These are phyloP conservation scores for Pseudotulostoma volvatum DNA, from an alignment of 495 filamentous ascomycete species.

Conservation along the genomic window DNA sequence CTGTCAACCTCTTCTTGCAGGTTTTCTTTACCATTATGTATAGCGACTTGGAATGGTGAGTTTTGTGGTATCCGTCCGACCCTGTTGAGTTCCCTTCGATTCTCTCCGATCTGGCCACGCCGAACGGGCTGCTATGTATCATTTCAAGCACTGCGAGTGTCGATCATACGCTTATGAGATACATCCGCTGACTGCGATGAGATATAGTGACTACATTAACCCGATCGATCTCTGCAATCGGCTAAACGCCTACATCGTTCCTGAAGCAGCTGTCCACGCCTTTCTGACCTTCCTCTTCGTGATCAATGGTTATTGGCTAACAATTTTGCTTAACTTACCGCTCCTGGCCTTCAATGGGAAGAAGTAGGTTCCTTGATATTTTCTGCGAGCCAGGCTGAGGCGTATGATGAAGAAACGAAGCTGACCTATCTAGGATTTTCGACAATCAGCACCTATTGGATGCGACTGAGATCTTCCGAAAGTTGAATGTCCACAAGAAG, in stretches of 20 bases:
- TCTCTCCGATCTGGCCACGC: too few species aligned
- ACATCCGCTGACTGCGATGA: slow-evolving; percentile 2
- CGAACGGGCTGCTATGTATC: too few species aligned
- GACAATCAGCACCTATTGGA: slow-evolving; percentile 95
- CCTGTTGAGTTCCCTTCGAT: background rate
- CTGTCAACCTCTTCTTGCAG: slow-evolving; percentile 98
- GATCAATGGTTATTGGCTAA: slow-evolving; percentile 97
- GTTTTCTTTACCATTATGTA: slow-evolving; percentile 99
- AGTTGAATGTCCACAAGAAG: slow-evolving; percentile 98
- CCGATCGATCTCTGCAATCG: slow-evolving; percentile 99
- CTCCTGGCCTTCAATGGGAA: slow-evolving; percentile 88
- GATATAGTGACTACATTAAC: slow-evolving; percentile 91
- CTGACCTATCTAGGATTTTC: slow-evolving; percentile 52
- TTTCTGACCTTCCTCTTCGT: slow-evolving; percentile 90
- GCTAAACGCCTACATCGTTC: slow-evolving; percentile 98
- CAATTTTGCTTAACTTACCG: slow-evolving; percentile 80
- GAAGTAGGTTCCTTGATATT: slow-evolving; percentile 48
- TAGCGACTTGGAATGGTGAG: slow-evolving; percentile 93
- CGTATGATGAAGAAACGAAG: slow-evolving; percentile 5
- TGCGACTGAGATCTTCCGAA: slow-evolving; percentile 98
- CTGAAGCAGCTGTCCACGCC: slow-evolving; percentile 92
- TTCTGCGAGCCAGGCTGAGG: background rate
- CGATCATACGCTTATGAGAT: too few species aligned
- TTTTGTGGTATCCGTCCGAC: slow-evolving; percentile 7
- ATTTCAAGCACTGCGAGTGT: too few species aligned